Percentiles rank a stretch among this genome's conserved stretches.
Evolutionary conservation across 768 basidiomycete genomes (phyloP).

Genomic region (Pleurotus sapidus): DNA sequence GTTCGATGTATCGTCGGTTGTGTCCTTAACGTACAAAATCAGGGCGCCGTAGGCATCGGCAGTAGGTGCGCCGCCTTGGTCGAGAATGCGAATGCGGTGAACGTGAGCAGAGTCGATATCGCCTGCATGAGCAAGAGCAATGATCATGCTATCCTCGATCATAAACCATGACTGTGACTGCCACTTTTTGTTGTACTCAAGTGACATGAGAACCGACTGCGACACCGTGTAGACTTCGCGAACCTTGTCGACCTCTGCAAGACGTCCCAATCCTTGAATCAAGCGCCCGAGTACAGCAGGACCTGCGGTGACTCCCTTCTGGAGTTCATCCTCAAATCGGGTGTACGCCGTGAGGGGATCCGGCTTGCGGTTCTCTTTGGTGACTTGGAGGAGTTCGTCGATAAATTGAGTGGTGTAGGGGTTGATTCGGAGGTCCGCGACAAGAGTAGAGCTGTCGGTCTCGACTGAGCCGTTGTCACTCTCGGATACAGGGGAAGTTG

Average conservation of each 20-base stretch:
- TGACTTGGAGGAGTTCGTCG: slow-evolving; percentile 9
- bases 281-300: slow-evolving; percentile 55
- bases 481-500: not conserved
- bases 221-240: slow-evolving; percentile 64
- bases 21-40: slow-evolving; percentile 85
- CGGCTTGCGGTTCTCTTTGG: slow-evolving; percentile 15
- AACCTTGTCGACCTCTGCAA: slow-evolving; percentile 57
- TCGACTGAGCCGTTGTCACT: not conserved
- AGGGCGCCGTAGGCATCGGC: slow-evolving; percentile 93
- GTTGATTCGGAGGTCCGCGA: slow-evolving; percentile 4
- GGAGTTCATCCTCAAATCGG: slow-evolving; percentile 44
- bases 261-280: slow-evolving; percentile 67
- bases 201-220: slow-evolving; percentile 52
- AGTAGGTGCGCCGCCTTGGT: slow-evolving; percentile 72
- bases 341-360: slow-evolving; percentile 42
- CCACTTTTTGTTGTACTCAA: slow-evolving; percentile 39
- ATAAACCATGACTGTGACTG: slow-evolving; percentile 67
- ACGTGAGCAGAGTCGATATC: slow-evolving; percentile 77
- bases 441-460: not conserved
- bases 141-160: slow-evolving; percentile 89
- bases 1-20: slow-evolving; percentile 91
- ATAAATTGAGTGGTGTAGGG: slow-evolving; percentile 9
- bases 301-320: slow-evolving; percentile 45
- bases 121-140: slow-evolving; percentile 79
- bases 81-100: slow-evolving; percentile 75